These are phyloP conservation scores for Styphnolobium japonicum DNA, from an alignment of 306 rosid species.

Conservation along the genomic window DNA sequence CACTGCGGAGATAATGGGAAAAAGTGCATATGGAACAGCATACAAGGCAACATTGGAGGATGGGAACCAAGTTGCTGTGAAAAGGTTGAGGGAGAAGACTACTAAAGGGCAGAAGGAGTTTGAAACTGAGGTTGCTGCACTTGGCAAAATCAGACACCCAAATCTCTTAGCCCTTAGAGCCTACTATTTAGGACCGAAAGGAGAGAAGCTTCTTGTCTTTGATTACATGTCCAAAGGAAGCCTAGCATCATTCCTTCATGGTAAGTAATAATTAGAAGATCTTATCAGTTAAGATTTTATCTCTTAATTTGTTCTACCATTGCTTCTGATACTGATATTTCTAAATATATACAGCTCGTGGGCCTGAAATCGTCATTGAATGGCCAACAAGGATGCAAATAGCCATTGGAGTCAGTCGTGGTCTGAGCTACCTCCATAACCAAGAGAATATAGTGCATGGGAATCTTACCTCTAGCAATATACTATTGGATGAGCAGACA, in stretches of 20 bases:
- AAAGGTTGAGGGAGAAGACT: constrained; percentile 82
- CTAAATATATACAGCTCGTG: constrained; percentile 54
- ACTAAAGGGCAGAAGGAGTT: constrained; percentile 86
- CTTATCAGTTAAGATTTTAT: background rate
- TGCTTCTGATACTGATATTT: background rate
- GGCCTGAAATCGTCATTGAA: constrained; percentile 61
- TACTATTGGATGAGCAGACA: constrained; percentile 64
- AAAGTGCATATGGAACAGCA: constrained; percentile 85
- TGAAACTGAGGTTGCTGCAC: constrained; percentile 72
- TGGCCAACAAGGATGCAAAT: constrained; percentile 91
- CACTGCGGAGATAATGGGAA: constrained; percentile 93
- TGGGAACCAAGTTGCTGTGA: constrained; percentile 84
- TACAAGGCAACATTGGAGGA: constrained; percentile 88
- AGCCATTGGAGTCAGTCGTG: constrained; percentile 62
- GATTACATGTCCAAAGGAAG: constrained; percentile 88
- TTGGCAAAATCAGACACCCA: constrained; percentile 75
- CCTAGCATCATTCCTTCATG: constrained; percentile 87
- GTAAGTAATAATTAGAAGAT: constrained; percentile 41
- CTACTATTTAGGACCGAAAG: constrained; percentile 61
- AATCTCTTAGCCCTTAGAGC: constrained; percentile 83
- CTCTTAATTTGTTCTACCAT: background rate
- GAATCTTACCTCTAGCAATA: constrained; percentile 75
- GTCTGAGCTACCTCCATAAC: constrained; percentile 56
- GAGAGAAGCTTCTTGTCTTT: constrained; percentile 81
- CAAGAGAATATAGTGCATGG: constrained; percentile 72